Evolutionary conservation across 148 eudicot genomes (phyloP), one percentile per base, ranked within the genome.

Genomic region (Salicornia ramosissima): DNA sequence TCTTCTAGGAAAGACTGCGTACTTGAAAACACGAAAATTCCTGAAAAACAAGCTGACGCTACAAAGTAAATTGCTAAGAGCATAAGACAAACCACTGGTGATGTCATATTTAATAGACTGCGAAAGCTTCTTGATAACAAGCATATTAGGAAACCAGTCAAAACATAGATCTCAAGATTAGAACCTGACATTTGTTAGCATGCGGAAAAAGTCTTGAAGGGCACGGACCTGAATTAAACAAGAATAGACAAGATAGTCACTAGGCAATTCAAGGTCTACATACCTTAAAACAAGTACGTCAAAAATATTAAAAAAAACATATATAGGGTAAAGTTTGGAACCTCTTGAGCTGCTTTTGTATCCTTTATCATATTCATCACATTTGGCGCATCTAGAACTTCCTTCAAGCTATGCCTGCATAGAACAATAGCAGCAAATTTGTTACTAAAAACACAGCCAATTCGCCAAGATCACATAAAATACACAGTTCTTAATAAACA

Each of bases 341-440:
- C 98, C 98, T 94, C 98, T 80, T 88, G 83, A 46, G 98, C 98
- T 76, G 98, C 98, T 79, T 94, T 94, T 65, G 97, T 90, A 82
- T 94, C 96, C 79, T 94, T 94, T 45, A 94, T 90, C 87, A 94
- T 84, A 81, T 78, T 90, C 98, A 87, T 83, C 43, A 94, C 96
- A 74, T 83, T 90, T 73, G 98, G 98, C 43, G 97, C 98, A 82
- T 94, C 98, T 74, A 94, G 69, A 64, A 90, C 98, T 81, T 94
- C 98, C 85, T 78, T 88, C 80, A 94, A 81, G 82, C 97, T 94
- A 84, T 94, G 98, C 82, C 98, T 93, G 86, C 29, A 31, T 28
- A 79, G 33, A 65, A 43, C 15, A 57, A 71, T 5, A 36, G 70
- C 8, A 36, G 70, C 10, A 54, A 33, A 40, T 26, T 29, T 10